Evolutionary conservation across 345 rosid genomes (phyloP).

Genomic region (Carallia brachiata): DNA sequence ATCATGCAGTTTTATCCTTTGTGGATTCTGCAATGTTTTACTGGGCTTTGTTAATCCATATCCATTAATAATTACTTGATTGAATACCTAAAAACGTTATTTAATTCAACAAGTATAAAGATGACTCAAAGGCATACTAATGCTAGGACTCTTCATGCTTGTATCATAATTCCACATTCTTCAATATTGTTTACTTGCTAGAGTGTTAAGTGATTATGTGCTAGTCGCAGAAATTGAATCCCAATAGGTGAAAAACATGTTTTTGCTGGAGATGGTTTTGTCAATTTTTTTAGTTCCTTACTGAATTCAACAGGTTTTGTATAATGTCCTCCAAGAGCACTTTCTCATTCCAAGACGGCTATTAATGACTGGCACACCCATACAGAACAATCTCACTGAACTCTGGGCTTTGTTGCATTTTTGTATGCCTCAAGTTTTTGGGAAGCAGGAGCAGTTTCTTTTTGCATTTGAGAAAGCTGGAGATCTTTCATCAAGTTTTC

Average conservation of each 20-base stretch:
- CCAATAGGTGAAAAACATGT: background rate
- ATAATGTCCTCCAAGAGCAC: constrained; percentile 54
- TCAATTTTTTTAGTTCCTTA: background rate
- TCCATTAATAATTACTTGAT: background rate
- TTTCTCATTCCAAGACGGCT: constrained; percentile 82
- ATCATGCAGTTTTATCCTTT: too few relatives aligned
- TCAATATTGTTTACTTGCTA: too few relatives aligned
- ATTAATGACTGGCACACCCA: constrained; percentile 88
- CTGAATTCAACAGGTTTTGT: constrained; percentile 56
- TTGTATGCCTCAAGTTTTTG: constrained; percentile 86
- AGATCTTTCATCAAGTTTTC: constrained; percentile 52
- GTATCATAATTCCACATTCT: too few relatives aligned
- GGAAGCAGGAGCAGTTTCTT: constrained; percentile 70
- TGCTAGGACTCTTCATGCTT: too few relatives aligned
- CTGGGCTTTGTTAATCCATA: background rate
- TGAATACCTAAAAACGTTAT: too few relatives aligned
- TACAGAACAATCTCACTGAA: constrained; percentile 82
- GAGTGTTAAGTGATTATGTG: background rate
- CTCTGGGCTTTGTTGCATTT: constrained; percentile 97
- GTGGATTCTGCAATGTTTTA: background rate
- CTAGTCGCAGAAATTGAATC: background rate
- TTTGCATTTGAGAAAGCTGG: constrained; percentile 64
- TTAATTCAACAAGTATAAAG: too few relatives aligned
- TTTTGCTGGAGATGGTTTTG: background rate
- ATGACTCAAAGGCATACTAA: too few relatives aligned